phyloP scores from a whole-genome alignment of 2,329 filamentous ascomycete genomes.

The Epichloe baconii region DNA sequence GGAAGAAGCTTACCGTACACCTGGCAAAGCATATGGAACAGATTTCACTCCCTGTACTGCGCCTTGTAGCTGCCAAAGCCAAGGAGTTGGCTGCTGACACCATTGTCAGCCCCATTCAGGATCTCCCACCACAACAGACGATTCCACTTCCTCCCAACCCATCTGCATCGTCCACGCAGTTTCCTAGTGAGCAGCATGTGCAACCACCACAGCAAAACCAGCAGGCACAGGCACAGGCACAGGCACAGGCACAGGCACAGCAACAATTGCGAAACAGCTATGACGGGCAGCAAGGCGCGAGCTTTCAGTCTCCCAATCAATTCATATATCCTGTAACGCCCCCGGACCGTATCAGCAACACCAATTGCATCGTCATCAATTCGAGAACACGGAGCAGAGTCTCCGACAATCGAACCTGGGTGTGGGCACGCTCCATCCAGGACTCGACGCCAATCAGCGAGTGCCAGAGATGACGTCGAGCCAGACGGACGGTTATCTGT shows the following conservation, averaged over 20 bases:
- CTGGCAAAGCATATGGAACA: constrained; percentile 90
- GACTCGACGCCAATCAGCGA: constrained; percentile 11
- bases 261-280: not conserved
- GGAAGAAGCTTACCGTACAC: constrained; percentile 93
- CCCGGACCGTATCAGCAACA: constrained; percentile 13
- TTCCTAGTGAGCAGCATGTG: constrained; percentile 6
- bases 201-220: constrained; percentile 12
- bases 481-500: constrained; percentile 13
- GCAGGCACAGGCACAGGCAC: constrained; percentile 3
- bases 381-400: constrained; percentile 14
- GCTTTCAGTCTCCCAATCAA: constrained; percentile 10
- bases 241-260: not conserved
- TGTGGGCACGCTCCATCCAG: constrained; percentile 14
- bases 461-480: constrained; percentile 14
- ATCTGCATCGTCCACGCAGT: constrained; percentile 12
- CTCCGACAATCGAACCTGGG: constrained; percentile 15
- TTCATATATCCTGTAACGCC: constrained; percentile 16
- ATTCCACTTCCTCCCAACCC: constrained; percentile 12
- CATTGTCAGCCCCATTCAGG: constrained; percentile 54
- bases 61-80: constrained; percentile 35
- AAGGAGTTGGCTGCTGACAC: constrained; percentile 45
- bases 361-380: constrained; percentile 16
- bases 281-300: constrained; percentile 1
- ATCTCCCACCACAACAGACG: constrained; percentile 31
- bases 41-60: constrained; percentile 69